A percentile compares a stretch with the other conserved stretches of the same genome.
Conservation (phyloP, 2,329 filamentous ascomycete genomes). For the Westerdykella ornata region DNA sequence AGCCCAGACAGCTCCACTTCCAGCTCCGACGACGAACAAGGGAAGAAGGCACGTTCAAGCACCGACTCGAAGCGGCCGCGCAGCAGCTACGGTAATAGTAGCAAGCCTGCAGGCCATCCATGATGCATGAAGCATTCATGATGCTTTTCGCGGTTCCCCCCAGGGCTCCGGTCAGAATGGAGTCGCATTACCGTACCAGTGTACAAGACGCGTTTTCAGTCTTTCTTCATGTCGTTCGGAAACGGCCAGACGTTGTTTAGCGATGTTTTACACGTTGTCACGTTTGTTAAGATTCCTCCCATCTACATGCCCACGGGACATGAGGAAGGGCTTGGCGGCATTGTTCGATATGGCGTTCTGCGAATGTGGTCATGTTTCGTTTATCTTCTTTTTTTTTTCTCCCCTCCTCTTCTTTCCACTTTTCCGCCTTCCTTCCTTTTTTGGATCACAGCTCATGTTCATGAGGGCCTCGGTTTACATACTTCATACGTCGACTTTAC, state of each 20-base stretch:
- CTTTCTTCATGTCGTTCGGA: too few species aligned
- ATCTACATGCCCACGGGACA: too few species aligned
- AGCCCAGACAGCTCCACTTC: conserved; percentile 25
- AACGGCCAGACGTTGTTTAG: too few species aligned
- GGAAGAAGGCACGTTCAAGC: conserved; percentile 14
- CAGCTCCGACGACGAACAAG: conserved; percentile 28
- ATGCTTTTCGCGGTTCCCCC: not conserved
- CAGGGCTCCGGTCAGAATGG: not conserved
- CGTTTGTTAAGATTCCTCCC: too few species aligned
- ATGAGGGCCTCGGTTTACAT: too few species aligned
- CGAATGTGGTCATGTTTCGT: not conserved
- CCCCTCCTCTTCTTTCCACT: not conserved
- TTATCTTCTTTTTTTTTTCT: conserved; percentile 1
- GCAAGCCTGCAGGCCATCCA: not conserved
- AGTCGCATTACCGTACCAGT: not conserved
- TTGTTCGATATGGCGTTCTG: not conserved
- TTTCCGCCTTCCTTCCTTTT: conserved; percentile 2
- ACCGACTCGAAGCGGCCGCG: not conserved
- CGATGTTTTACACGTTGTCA: too few species aligned
- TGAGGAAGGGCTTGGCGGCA: too few species aligned
- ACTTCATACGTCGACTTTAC: too few species aligned
- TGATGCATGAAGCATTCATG: too few species aligned
- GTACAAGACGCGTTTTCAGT: not conserved
- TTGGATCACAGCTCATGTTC: conserved; percentile 3
- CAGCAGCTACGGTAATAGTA: too few species aligned